Percentiles rank a stretch among this genome's conserved stretches.
phyloP scores from a whole-genome alignment of 108 stramenopile species.

The Mediolabrus comicus region DNA sequence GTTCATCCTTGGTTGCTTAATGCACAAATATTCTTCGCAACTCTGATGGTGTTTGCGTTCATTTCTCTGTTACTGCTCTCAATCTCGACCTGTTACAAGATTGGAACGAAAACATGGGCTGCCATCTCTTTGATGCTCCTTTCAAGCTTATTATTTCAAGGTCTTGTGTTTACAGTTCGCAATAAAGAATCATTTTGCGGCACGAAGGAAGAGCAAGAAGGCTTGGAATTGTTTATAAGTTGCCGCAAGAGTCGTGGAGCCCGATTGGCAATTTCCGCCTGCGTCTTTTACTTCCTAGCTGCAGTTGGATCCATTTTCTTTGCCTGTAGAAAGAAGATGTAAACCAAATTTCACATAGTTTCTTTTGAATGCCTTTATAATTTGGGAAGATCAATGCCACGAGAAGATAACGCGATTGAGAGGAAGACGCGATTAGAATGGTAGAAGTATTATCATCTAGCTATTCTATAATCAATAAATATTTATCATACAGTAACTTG shows the following conservation, averaged over 20 bases:
- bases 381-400: no score
- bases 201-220: not conserved
- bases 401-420: no score
- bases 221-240: not conserved
- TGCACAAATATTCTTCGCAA: not conserved
- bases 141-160: conserved; percentile 27
- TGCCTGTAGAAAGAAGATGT: not conserved
- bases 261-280: not conserved
- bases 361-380: no score
- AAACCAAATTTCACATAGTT: no score
- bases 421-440: no score
- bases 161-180: conserved; percentile 21
- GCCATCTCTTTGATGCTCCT: conserved; percentile 14
- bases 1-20: not conserved
- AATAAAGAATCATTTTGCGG: not conserved
- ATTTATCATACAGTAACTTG: no score
- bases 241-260: not conserved
- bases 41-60: conserved; percentile 8
- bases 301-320: not conserved
- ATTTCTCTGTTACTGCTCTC: conserved; percentile 16
- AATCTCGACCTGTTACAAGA: conserved; percentile 30
- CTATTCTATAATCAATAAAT: no score
- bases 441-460: no score
- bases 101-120: conserved; percentile 29
- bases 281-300: not conserved